Conservation (phyloP, 768 basidiomycete species). For the Mycena capillaripes region DNA sequence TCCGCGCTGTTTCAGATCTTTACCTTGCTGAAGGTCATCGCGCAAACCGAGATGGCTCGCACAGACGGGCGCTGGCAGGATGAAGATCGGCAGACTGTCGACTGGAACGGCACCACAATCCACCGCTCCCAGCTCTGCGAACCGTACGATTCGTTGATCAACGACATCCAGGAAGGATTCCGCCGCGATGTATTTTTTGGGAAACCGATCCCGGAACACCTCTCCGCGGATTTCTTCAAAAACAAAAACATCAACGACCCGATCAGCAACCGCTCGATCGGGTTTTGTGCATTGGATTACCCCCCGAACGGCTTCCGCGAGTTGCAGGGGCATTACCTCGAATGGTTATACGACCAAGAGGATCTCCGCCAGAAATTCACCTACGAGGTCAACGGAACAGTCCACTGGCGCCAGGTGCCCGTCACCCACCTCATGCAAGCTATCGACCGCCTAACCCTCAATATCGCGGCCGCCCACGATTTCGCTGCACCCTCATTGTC, state of each 20-base stretch:
- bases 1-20: slow-evolving; percentile 15
- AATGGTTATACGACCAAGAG: slow-evolving; percentile 4
- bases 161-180: slow-evolving; percentile 1
- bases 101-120: slow-evolving; percentile 15
- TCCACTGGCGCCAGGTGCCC: slow-evolving; percentile 1
- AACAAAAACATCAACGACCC: slow-evolving; percentile 4
- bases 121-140: not conserved
- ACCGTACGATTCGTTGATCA: not conserved
- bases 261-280: not conserved
- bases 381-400: not conserved
- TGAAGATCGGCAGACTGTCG: not conserved
- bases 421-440: slow-evolving; percentile 13
- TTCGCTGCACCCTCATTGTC: slow-evolving; percentile 7
- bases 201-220: slow-evolving; percentile 7
- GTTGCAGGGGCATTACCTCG: not conserved
- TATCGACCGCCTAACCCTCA: not conserved
- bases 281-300: slow-evolving; percentile 12
- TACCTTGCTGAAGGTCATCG: slow-evolving; percentile 14
- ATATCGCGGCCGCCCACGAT: not conserved
- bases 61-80: not conserved
- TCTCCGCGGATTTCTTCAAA: slow-evolving; percentile 9
- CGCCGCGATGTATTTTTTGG: not conserved
- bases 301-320: slow-evolving; percentile 2
- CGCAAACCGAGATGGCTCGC: not conserved
- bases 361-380: not conserved